Percentiles rank a stretch among this genome's conserved stretches.
Evolutionary conservation across 345 rosid species (phyloP).

Genomic region (Cardiospermum halicacabum): DNA sequence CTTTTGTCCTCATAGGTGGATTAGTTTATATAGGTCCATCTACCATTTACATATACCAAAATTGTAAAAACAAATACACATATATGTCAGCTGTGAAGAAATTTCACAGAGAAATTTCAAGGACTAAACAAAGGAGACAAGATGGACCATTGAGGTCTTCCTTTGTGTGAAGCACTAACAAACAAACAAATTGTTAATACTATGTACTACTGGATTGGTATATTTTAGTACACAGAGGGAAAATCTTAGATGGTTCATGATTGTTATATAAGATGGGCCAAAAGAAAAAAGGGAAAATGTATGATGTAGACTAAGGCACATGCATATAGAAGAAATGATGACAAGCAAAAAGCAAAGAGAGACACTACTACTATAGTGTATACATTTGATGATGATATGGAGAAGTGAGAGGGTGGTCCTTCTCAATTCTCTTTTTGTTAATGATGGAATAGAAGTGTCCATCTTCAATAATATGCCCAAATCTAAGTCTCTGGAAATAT

Average conservation of each 20-base stretch:
- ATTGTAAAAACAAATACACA: too few relatives aligned
- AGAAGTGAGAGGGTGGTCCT: constrained; percentile 10
- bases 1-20: not conserved
- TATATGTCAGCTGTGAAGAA: too few relatives aligned
- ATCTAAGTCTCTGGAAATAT: too few relatives aligned
- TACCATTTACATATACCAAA: too few relatives aligned
- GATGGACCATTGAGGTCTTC: too few relatives aligned
- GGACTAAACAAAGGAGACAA: too few relatives aligned
- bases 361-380: too few relatives aligned
- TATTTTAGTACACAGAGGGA: not conserved
- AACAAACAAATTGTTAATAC: too few relatives aligned
- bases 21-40: not conserved
- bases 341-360: not conserved
- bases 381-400: constrained; percentile 2
- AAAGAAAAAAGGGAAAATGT: not conserved
- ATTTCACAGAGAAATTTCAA: too few relatives aligned
- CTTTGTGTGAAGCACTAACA: too few relatives aligned
- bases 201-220: too few relatives aligned
- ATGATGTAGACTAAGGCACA: constrained; percentile 4
- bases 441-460: not conserved
- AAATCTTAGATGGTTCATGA: not conserved
- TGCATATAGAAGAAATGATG: constrained; percentile 13
- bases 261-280: not conserved
- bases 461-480: not conserved
- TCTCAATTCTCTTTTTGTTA: not conserved